These are phyloP conservation scores for Iberis pinnata DNA, from an alignment of 345 rosid genomes.

Conservation along the genomic window DNA sequence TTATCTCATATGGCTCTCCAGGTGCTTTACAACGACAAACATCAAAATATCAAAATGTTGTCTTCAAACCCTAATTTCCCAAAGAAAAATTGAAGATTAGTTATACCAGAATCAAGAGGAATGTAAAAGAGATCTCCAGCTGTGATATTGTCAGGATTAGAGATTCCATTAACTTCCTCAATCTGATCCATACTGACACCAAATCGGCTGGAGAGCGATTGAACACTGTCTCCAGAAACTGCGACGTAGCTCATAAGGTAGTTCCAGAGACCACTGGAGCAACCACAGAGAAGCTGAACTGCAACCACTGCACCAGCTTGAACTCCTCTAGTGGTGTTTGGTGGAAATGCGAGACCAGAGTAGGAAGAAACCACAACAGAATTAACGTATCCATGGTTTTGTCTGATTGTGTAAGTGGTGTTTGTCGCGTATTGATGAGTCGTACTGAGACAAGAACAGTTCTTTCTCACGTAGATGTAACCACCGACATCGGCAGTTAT, in stretches of 20 bases:
- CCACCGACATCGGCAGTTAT: conserved; percentile 40
- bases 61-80: background rate
- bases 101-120: conserved; percentile 78
- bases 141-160: conserved; percentile 69
- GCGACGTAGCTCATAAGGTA: conserved; percentile 88
- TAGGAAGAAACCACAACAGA: conserved; percentile 54
- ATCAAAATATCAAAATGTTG: background rate
- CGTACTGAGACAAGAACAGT: conserved; percentile 72
- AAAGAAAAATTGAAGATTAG: background rate
- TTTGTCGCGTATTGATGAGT: conserved; percentile 56
- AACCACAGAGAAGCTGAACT: conserved; percentile 78
- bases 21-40: conserved; percentile 48
- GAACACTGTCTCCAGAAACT: conserved; percentile 67
- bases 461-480: conserved; percentile 64
- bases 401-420: conserved; percentile 71
- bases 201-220: conserved; percentile 76
- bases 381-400: conserved; percentile 50
- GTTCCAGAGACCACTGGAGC: conserved; percentile 94
- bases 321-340: conserved; percentile 47
- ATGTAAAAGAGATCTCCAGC: conserved; percentile 66
- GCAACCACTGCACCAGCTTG: conserved; percentile 63
- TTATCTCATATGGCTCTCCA: conserved; percentile 60
- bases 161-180: conserved; percentile 63
- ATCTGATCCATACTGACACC: conserved; percentile 92
- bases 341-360: conserved; percentile 66